Evolutionary conservation across 2,329 filamentous ascomycete species (phyloP).

Genomic region (Neopestalotiopsis sp.): DNA sequence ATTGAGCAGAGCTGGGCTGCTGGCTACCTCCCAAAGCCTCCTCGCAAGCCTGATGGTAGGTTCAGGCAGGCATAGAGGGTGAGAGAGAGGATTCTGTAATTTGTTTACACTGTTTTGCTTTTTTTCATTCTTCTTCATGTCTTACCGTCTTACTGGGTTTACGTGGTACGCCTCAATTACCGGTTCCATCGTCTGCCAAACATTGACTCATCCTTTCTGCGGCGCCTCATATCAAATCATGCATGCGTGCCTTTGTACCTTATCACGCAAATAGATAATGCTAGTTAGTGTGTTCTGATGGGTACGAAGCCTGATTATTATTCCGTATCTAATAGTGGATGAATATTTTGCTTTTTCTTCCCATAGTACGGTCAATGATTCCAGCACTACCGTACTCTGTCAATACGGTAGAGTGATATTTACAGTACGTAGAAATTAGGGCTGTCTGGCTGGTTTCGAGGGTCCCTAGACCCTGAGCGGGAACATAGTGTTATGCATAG

Average conservation of each 20-base stretch:
- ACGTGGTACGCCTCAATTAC: neutral
- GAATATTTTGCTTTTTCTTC: neutral
- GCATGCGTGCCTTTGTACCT: neutral
- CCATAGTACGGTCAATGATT: neutral
- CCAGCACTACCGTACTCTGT: neutral
- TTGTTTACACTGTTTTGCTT: neutral
- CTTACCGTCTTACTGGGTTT: neutral
- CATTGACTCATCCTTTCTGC: constrained; percentile 1
- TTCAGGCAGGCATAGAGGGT: neutral
- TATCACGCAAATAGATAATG: neutral
- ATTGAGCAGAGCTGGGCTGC: neutral
- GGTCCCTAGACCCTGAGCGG: neutral
- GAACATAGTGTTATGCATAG: neutral
- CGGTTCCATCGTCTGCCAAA: constrained; percentile 1
- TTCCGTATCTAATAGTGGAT: neutral
- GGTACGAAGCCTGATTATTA: neutral
- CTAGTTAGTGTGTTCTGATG: neutral
- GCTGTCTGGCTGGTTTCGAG: neutral
- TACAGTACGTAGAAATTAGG: neutral
- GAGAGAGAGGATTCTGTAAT: neutral
- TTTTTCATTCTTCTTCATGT: neutral
- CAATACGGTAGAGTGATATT: neutral
- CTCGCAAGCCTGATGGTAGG: neutral
- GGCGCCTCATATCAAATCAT: neutral
- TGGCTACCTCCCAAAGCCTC: neutral